Conservation (phyloP, 805 yeast genomes). For the Tetrapisispora nanseiensis region DNA sequence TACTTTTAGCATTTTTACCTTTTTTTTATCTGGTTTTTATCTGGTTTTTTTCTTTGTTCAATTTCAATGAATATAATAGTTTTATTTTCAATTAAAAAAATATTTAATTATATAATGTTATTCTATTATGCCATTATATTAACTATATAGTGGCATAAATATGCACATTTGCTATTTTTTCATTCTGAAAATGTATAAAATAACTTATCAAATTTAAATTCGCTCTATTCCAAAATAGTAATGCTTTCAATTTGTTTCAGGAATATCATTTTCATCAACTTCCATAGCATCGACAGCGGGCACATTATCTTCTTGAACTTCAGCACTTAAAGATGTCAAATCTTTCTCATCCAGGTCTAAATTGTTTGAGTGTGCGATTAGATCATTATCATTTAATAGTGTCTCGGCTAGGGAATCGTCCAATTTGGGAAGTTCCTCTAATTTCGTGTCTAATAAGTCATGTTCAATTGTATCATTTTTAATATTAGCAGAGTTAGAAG, state of each 20-base stretch:
- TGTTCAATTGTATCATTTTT: not conserved
- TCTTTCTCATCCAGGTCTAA: not conserved
- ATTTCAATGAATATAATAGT: no score
- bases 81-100: no score
- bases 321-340: not conserved
- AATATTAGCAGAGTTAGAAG: no score
- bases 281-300: not conserved
- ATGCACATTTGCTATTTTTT: not conserved
- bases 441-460: not conserved
- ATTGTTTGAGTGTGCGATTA: not conserved
- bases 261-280: not conserved
- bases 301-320: not conserved
- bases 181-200: not conserved
- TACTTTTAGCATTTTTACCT: constrained; percentile 2
- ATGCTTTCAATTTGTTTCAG: not conserved
- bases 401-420: constrained; percentile 1
- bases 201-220: not conserved
- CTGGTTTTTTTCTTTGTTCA: no score
- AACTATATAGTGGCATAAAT: not conserved
- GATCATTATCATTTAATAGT: not conserved
- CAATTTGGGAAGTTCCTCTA: not conserved
- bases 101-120: not conserved
- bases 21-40: no score
- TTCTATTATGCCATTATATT: not conserved
- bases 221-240: no score